Evolutionary conservation across 352 stramenopile genomes (phyloP).

Genomic region (Phytophthora podocarpi): DNA sequence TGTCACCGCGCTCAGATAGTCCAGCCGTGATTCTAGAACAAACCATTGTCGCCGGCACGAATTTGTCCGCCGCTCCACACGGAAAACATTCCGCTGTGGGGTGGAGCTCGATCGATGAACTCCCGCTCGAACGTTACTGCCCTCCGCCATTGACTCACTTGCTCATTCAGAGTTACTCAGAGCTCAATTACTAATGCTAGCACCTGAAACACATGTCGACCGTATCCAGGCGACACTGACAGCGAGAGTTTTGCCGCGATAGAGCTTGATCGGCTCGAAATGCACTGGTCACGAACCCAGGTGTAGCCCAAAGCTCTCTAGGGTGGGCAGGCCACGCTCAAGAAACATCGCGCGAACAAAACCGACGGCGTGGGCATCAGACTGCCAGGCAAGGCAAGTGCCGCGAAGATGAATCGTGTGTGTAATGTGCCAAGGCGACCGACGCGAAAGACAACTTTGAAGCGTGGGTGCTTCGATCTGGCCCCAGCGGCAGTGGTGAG

Average conservation of each 20-base stretch:
- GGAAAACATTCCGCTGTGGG: background rate
- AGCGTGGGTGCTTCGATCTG: background rate
- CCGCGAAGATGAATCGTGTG: background rate
- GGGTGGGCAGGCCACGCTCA: slow-evolving; percentile 13
- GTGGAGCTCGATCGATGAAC: too few species aligned
- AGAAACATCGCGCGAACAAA: slow-evolving; percentile 21
- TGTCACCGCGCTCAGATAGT: slow-evolving; percentile 13
- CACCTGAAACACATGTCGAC: slow-evolving; percentile 1
- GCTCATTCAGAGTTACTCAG: slow-evolving; percentile 12
- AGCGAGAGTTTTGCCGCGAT: background rate
- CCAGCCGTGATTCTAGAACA: slow-evolving; percentile 26
- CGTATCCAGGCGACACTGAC: slow-evolving; percentile 6
- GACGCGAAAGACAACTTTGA: slow-evolving; percentile 29
- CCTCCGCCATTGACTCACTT: slow-evolving; percentile 17
- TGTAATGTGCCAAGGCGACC: slow-evolving; percentile 14
- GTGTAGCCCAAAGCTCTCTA: background rate
- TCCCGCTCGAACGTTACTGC: slow-evolving; percentile 15
- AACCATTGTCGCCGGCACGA: slow-evolving; percentile 4
- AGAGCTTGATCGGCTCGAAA: background rate
- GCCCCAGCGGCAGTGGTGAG: too few species aligned
- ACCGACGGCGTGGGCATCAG: background rate
- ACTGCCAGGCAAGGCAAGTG: background rate
- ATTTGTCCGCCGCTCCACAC: background rate
- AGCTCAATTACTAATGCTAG: slow-evolving; percentile 19
- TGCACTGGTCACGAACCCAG: background rate